These are phyloP conservation scores for Spergularia marina DNA, from an alignment of 148 eudicot genomes.

Conservation along the genomic window DNA sequence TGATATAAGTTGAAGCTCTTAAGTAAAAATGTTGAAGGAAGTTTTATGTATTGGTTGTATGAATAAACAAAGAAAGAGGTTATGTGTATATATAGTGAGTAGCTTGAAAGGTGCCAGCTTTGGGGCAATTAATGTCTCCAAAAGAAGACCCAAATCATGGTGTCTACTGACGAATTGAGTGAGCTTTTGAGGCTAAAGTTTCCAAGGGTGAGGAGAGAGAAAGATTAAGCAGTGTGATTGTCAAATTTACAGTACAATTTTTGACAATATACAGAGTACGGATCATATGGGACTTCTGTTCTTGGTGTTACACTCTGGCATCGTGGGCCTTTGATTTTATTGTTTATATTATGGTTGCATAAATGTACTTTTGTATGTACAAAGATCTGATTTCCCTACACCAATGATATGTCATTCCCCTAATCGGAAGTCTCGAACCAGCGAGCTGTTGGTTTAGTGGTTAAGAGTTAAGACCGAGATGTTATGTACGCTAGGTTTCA, in stretches of 20 bases:
- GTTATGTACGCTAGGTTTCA: too few relatives aligned
- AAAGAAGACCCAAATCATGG: conserved; percentile 30
- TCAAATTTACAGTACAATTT: neutral
- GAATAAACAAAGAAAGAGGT: conserved; percentile 5
- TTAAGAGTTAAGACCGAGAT: too few relatives aligned
- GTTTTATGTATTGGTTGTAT: neutral
- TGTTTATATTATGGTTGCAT: neutral
- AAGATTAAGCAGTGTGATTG: neutral
- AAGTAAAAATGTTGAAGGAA: neutral
- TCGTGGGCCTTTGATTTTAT: neutral
- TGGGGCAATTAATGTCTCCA: conserved; percentile 26
- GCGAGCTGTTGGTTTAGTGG: too few relatives aligned
- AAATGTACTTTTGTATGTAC: too few relatives aligned
- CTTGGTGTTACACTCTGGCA: conserved; percentile 16
- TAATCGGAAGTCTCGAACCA: neutral
- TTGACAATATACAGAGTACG: conserved; percentile 8
- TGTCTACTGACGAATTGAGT: conserved; percentile 7
- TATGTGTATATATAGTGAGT: conserved; percentile 19
- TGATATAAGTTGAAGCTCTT: neutral
- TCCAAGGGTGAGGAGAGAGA: neutral
- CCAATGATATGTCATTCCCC: neutral
- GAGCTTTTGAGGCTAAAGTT: neutral
- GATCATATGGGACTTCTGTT: conserved; percentile 11
- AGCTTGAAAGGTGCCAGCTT: conserved; percentile 25
- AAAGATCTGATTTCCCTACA: too few relatives aligned